Base-by-base conservation (phyloP, 768 basidiomycete genomes). In the Termitomyces titanicus region DNA sequence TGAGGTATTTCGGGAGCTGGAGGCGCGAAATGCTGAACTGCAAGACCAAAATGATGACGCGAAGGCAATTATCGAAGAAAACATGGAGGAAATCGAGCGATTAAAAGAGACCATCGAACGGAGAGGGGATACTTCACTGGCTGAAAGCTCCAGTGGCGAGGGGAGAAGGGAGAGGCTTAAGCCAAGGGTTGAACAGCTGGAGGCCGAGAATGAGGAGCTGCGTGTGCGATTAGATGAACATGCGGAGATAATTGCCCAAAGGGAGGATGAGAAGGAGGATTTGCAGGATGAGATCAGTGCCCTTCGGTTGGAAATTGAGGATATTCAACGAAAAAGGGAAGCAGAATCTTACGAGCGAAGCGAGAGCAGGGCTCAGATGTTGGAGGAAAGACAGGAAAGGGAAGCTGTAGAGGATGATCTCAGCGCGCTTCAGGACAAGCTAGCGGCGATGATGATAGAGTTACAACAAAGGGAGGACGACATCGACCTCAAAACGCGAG, bases 391-490 rank as follows among this genome's bases (percentile, higher is more conserved):
- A 17, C 89, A 91, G 58, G 86, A 86, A 54, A 75, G 86, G 12
- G 90, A 92, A 63, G 85, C 83, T 2, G 81, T 89, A n/a, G 89
- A 93, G 64, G 88, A 89, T 3, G 85, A 85, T 61, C 64, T 92
- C 47, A 90, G 91, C 61, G 78, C 84, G 0, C 68, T 88, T 34
- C 76, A 84, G 46, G 92, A 94, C 71, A 85, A 83, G 67, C 76
- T 92, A 9, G 91, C 92, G 1, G 91, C 89, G 0, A 80, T 84
- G 2, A 79, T 85, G 66, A 92, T 94, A 58, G 91, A 92, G 69
- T 72, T 93, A 25, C 88, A 92, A 68, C 86, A 91, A 68, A 89
- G 84, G 69, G 90, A 95, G 63, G 89, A 94, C 58, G 94, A 96
- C 29, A 69, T 94, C 20, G 92, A 94, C 50, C 74, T 85, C 67